Evolutionary conservation across 164 flowering plant species (phyloP).

Genomic region (Vitis cinerea): DNA sequence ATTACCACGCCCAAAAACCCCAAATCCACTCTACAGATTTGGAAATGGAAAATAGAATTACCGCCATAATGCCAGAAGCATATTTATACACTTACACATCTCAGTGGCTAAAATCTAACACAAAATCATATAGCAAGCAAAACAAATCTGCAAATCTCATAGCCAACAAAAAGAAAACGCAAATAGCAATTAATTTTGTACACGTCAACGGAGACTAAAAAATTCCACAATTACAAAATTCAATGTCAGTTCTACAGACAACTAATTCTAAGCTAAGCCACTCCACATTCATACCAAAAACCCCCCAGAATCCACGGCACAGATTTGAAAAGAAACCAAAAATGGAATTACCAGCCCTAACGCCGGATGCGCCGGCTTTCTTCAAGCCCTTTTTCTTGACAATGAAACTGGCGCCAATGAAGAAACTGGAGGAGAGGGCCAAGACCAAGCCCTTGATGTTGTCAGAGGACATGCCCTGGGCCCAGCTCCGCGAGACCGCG

Average conservation of each 20-base stretch:
- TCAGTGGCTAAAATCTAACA: no score
- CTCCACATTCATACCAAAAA: not conserved
- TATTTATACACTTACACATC: no score
- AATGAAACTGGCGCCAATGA: slow-evolving; percentile 46
- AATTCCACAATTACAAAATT: not conserved
- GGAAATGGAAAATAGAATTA: no score
- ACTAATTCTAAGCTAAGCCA: no score
- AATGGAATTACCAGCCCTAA: slow-evolving; percentile 30
- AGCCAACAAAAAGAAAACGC: no score
- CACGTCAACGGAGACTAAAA: not conserved
- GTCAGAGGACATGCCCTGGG: slow-evolving; percentile 35
- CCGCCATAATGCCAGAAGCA: no score
- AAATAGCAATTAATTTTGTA: no score
- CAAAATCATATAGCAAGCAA: no score
- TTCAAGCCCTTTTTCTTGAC: slow-evolving; percentile 43
- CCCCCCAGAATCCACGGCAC: not conserved
- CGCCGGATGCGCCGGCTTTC: slow-evolving; percentile 35
- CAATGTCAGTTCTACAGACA: no score
- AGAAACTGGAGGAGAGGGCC: slow-evolving; percentile 38
- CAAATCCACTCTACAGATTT: no score
- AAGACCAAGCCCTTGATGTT: slow-evolving; percentile 36
- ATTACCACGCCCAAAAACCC: no score
- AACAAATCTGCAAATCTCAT: no score
- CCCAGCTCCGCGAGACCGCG: slow-evolving; percentile 4
- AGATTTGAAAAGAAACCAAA: not conserved